Percentiles rank a stretch among this genome's conserved stretches.
phyloP scores from a whole-genome alignment of 371 early-diverging fungal genomes.

The Actinomucor elegans region DNA sequence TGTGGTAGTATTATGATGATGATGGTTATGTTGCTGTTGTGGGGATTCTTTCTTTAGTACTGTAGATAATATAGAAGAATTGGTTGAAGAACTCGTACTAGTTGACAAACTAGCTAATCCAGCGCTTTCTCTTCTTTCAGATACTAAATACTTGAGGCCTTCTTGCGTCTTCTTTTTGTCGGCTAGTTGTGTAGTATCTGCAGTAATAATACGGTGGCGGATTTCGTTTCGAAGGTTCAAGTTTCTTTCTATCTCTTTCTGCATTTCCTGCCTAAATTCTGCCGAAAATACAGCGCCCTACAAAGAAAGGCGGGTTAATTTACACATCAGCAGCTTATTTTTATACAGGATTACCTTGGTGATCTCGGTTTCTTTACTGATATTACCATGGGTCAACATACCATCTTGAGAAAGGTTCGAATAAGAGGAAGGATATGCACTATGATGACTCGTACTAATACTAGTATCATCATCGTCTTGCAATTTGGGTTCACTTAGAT shows the following conservation, averaged over 20 bases:
- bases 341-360: conserved; percentile 36
- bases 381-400: too few species aligned
- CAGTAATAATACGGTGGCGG: conserved; percentile 47
- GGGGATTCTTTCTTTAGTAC: conserved; percentile 22
- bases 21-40: not conserved
- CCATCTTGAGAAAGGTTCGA: conserved; percentile 32
- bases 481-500: conserved; percentile 47
- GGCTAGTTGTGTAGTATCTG: conserved; percentile 28
- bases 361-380: conserved; percentile 47
- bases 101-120: conserved; percentile 28
- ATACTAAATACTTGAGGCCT: conserved; percentile 50
- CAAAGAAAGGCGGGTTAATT: not conserved
- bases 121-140: conserved; percentile 37
- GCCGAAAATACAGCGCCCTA: conserved; percentile 55
- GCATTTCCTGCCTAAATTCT: conserved; percentile 56
- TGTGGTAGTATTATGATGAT: not conserved
- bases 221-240: conserved; percentile 43
- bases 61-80: conserved; percentile 23
- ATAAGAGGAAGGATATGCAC: conserved; percentile 11
- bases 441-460: conserved; percentile 20
- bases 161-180: conserved; percentile 46
- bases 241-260: conserved; percentile 55
- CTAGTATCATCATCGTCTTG: conserved; percentile 47
- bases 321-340: not conserved
- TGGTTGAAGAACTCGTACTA: conserved; percentile 33